Evolutionary conservation across 225 moss, liverwort and hornwort species (phyloP).

Genomic region (Bryoerythrophyllum caledonicum): DNA sequence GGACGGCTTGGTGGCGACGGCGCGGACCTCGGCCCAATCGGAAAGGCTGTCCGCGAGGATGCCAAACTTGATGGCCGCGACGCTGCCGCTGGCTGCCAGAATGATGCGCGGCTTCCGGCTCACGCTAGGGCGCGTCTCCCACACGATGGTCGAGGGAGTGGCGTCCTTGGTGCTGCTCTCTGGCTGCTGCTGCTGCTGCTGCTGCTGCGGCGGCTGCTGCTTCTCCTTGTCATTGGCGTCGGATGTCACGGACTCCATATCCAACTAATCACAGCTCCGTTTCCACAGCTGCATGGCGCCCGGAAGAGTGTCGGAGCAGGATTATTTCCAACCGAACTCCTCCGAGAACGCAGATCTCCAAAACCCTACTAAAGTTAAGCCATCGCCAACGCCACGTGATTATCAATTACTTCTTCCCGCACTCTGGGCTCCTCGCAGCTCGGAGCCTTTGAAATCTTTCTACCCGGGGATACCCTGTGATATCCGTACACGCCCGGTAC

Average conservation of each 20-base stretch:
- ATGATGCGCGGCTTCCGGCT: slow-evolving; percentile 81
- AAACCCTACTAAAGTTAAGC: too few species aligned
- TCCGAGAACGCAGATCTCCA: too few species aligned
- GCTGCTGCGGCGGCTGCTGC: slow-evolving; percentile 31
- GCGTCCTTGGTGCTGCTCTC: slow-evolving; percentile 40
- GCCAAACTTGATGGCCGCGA: slow-evolving; percentile 90
- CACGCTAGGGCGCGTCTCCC: slow-evolving; percentile 47
- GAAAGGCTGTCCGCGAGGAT: slow-evolving; percentile 76
- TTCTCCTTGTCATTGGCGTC: slow-evolving; percentile 33
- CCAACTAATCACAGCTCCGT: slow-evolving; percentile 9
- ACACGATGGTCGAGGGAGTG: slow-evolving; percentile 37
- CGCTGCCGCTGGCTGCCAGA: slow-evolving; percentile 91
- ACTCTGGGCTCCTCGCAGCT: too few species aligned
- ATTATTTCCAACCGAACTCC: too few species aligned
- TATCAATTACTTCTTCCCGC: too few species aligned
- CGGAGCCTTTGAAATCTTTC: too few species aligned
- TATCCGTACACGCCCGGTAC: too few species aligned
- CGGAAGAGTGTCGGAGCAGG: not conserved
- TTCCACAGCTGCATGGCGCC: slow-evolving; percentile 21
- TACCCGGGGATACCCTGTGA: too few species aligned
- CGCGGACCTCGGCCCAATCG: slow-evolving; percentile 91
- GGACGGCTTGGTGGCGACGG: slow-evolving; percentile 83
- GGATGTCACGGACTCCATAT: slow-evolving; percentile 52
- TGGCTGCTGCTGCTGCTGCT: slow-evolving; percentile 34
- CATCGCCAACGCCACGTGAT: too few species aligned